Percentiles rank a stretch among this genome's conserved stretches.
Conservation (phyloP, 2,329 filamentous ascomycete species). For the Blumeriella jaapii region DNA sequence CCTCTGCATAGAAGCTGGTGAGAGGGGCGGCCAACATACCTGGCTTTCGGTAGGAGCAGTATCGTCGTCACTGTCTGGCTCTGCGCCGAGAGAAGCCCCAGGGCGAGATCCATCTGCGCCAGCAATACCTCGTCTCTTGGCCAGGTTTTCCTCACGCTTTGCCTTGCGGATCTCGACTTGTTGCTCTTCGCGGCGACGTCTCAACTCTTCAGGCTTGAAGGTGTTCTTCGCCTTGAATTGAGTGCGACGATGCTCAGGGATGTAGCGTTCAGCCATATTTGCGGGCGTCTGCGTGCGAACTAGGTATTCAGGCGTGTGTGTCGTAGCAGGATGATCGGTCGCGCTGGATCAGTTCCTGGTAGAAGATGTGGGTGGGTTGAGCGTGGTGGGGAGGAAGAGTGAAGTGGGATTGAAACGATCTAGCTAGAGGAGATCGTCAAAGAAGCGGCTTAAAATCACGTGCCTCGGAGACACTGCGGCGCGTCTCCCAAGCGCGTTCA, state of each 20-base stretch:
- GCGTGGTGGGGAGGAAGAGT: constrained; percentile 7
- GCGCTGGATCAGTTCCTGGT: constrained; percentile 11
- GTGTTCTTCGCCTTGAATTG: constrained; percentile 99
- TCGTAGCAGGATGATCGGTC: constrained; percentile 8
- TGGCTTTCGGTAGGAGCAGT: constrained; percentile 89
- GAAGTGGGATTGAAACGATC: constrained; percentile 6
- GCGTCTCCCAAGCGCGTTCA: constrained; percentile 7
- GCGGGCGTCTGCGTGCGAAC: constrained; percentile 13
- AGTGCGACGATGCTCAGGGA: constrained; percentile 96
- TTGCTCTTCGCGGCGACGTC: constrained; percentile 95
- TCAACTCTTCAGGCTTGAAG: constrained; percentile 98
- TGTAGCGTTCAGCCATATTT: constrained; percentile 93
- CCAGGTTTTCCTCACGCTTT: constrained; percentile 97
- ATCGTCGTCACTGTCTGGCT: constrained; percentile 95
- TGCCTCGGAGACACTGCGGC: constrained; percentile 9
- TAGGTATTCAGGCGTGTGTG: constrained; percentile 6
- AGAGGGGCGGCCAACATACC: constrained; percentile 45
- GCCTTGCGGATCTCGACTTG: constrained; percentile 98
- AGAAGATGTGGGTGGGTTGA: constrained; percentile 9
- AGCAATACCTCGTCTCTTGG: constrained; percentile 91
- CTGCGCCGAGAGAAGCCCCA: constrained; percentile 73
- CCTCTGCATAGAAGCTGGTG: background rate
- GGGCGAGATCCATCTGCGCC: constrained; percentile 64
- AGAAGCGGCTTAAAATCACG: too few species aligned
- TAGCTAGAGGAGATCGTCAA: too few species aligned